These are phyloP conservation scores for Bipolaris zeicola DNA, from an alignment of 2,329 filamentous ascomycete species.

Conservation along the genomic window DNA sequence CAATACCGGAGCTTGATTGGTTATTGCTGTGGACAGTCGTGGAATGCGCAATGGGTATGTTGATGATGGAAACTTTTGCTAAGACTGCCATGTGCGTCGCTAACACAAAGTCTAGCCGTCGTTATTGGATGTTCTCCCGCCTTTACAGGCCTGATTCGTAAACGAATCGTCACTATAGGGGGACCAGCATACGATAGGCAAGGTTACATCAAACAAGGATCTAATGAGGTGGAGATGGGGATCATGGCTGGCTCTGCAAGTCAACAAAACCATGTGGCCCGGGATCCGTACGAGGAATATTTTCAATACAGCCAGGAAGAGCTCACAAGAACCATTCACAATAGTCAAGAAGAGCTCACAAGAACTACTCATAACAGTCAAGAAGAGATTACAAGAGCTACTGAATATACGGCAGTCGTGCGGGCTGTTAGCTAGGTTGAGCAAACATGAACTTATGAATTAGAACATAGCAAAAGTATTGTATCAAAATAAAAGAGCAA, in stretches of 20 bases:
- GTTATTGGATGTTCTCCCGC: constrained; percentile 22
- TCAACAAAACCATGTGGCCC: background rate
- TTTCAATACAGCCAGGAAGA: constrained; percentile 21
- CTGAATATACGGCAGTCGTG: constrained; percentile 12
- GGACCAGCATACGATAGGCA: constrained; percentile 15
- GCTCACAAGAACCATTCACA: constrained; percentile 12
- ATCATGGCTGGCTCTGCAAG: constrained; percentile 7
- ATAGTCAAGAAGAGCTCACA: constrained; percentile 22
- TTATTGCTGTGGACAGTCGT: constrained; percentile 44
- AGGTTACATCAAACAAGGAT: constrained; percentile 14
- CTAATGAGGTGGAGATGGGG: constrained; percentile 13
- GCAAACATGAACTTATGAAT: background rate
- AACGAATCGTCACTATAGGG: constrained; percentile 5
- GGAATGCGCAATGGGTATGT: constrained; percentile 42
- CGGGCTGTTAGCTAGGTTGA: constrained; percentile 12
- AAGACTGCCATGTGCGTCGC: background rate
- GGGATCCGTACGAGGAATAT: constrained; percentile 12
- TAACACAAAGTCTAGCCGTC: constrained; percentile 13
- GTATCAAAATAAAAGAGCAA: constrained; percentile 45
- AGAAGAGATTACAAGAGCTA: constrained; percentile 14
- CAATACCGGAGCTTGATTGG: constrained; percentile 41
- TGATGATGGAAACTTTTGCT: no score
- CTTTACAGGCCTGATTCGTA: constrained; percentile 17
- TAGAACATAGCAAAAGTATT: constrained; percentile 42
- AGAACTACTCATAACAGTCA: constrained; percentile 18